These are phyloP conservation scores for Salvia miltiorrhiza DNA, from an alignment of 257 asterid genomes.

Conservation along the genomic window DNA sequence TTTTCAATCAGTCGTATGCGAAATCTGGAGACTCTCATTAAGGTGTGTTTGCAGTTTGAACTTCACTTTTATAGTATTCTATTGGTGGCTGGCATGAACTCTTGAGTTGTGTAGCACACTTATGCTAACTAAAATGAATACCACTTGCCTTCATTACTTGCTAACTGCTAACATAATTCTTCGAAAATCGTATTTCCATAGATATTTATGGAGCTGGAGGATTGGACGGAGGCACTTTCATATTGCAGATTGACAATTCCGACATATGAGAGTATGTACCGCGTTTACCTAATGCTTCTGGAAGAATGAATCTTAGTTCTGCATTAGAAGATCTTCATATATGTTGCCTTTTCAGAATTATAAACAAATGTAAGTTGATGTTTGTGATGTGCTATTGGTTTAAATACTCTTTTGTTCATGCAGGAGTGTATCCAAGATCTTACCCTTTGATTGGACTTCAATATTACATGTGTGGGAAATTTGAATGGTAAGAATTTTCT, in stretches of 20 bases:
- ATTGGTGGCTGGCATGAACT: neutral
- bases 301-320: neutral
- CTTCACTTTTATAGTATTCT: neutral
- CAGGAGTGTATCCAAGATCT: slow-evolving; percentile 72
- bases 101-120: neutral
- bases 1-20: slow-evolving; percentile 71
- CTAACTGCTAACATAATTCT: no score
- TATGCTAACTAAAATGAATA: neutral
- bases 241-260: slow-evolving; percentile 75
- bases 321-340: neutral
- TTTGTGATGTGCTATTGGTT: neutral
- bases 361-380: neutral
- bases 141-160: neutral
- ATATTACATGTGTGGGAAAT: slow-evolving; percentile 77
- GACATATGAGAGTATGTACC: slow-evolving; percentile 59
- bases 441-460: slow-evolving; percentile 94
- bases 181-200: slow-evolving; percentile 24
- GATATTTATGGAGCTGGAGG: slow-evolving; percentile 72
- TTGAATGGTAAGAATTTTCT: slow-evolving; percentile 72
- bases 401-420: neutral
- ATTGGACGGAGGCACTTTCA: slow-evolving; percentile 73
- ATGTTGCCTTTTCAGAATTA: neutral
- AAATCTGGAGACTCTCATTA: slow-evolving; percentile 73
- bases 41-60: slow-evolving; percentile 41
- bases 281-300: slow-evolving; percentile 7